Evolutionary conservation across 306 rosid species (phyloP).

Genomic region (Hippophae gyantsensis): DNA sequence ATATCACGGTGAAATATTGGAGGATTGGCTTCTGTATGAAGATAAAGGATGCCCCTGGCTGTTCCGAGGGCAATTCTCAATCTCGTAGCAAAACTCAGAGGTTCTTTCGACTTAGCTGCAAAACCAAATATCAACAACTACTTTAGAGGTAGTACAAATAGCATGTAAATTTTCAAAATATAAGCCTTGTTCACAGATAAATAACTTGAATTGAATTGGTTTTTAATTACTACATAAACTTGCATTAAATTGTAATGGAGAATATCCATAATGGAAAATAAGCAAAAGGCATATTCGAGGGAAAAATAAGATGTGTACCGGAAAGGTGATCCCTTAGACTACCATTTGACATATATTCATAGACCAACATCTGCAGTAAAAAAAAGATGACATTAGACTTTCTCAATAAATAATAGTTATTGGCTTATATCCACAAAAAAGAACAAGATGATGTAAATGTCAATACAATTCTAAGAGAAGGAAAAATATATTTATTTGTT

Average conservation of each 20-base stretch:
- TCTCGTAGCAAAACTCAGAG: conserved; percentile 46
- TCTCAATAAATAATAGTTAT: conserved; percentile 14
- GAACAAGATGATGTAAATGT: neutral
- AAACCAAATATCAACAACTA: conserved; percentile 11
- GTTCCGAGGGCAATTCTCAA: conserved; percentile 66
- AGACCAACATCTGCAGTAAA: conserved; percentile 66
- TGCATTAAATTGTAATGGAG: neutral
- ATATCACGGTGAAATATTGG: conserved; percentile 91
- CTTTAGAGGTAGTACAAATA: neutral
- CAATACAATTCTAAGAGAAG: no score
- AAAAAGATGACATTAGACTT: neutral
- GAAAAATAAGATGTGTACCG: conserved; percentile 34
- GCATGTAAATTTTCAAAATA: no score
- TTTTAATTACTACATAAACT: no score
- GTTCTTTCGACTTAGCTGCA: conserved; percentile 40
- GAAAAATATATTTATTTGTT: no score
- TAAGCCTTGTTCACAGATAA: neutral
- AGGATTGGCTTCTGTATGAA: conserved; percentile 89
- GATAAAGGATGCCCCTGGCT: conserved; percentile 78
- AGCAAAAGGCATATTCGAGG: conserved; percentile 2
- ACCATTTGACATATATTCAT: conserved; percentile 85
- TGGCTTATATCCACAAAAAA: neutral
- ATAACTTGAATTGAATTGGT: no score
- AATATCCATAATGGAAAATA: conserved; percentile 2
- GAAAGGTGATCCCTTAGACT: conserved; percentile 75